phyloP scores from a whole-genome alignment of 169 alveolate species.

The Eimeria brunetti region DNA sequence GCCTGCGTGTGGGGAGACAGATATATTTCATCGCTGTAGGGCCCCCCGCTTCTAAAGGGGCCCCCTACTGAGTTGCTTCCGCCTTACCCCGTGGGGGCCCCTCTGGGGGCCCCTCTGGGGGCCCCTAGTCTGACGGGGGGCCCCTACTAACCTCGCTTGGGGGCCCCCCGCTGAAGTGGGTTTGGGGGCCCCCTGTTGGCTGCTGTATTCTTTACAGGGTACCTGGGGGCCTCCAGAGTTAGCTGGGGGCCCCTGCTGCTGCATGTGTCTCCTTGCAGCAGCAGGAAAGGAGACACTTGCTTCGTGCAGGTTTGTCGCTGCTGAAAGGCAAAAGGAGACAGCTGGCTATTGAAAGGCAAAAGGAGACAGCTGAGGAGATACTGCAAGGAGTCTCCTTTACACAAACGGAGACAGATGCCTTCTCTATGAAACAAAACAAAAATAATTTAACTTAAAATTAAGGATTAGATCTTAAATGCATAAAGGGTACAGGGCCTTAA shows the following conservation, averaged over 20 bases:
- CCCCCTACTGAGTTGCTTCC: neutral
- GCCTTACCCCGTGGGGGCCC: neutral
- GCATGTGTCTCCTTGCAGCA: constrained; percentile 6
- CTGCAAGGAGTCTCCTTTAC: neutral
- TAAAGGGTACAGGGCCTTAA: neutral
- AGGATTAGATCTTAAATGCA: neutral
- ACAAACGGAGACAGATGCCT: neutral
- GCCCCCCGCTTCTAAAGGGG: neutral
- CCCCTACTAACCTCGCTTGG: too few species aligned
- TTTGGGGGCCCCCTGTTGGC: neutral
- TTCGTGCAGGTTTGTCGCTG: neutral
- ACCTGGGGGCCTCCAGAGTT: neutral
- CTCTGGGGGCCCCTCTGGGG: constrained; percentile 11
- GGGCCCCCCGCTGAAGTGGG: too few species aligned
- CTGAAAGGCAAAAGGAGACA: too few species aligned
- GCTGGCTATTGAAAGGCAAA: too few species aligned
- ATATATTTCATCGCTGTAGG: neutral
- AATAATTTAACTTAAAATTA: neutral
- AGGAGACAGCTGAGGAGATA: neutral
- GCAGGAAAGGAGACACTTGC: neutral
- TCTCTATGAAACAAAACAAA: neutral
- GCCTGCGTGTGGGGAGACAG: too few species aligned
- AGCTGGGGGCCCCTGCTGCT: neutral
- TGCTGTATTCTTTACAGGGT: neutral
- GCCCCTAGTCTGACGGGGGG: neutral